Percentiles rank a stretch among this genome's conserved stretches.
These are phyloP conservation scores for Ganoderma lingzhi DNA, from an alignment of 1,284 basidiomycete species.

Conservation along the genomic window DNA sequence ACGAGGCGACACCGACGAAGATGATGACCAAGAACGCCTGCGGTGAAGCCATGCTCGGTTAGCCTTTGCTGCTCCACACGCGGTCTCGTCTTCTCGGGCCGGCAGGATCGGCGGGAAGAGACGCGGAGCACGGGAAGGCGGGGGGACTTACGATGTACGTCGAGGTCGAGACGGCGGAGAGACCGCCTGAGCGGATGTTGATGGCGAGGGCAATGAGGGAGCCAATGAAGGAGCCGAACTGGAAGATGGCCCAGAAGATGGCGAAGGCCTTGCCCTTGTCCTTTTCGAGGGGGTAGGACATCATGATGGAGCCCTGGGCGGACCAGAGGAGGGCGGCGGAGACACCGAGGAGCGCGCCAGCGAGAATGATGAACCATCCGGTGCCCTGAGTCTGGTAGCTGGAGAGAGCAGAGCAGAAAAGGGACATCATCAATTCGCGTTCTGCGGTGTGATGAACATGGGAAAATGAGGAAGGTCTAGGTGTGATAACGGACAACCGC, in stretches of 20 bases:
- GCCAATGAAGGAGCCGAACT: conserved; percentile 59
- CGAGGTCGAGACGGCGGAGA: conserved; percentile 46
- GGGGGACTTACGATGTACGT: conserved; percentile 46
- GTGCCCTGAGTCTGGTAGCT: conserved; percentile 48
- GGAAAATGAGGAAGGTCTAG: not conserved
- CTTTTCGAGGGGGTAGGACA: conserved; percentile 64
- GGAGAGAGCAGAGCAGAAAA: not conserved
- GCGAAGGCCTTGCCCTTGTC: conserved; percentile 58
- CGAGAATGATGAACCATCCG: conserved; percentile 57
- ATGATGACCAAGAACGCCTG: conserved; percentile 52
- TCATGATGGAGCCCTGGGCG: conserved; percentile 64
- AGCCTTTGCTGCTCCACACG: not conserved
- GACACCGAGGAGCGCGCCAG: conserved; percentile 63
- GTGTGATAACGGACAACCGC: not conserved
- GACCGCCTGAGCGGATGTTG: conserved; percentile 44
- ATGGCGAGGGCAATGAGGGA: conserved; percentile 57
- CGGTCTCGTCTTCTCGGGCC: not conserved
- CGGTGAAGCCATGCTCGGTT: not conserved
- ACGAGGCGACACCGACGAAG: conserved; percentile 48
- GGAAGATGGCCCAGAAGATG: conserved; percentile 65
- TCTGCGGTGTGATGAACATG: not conserved
- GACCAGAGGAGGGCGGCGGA: conserved; percentile 70
- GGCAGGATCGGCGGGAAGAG: not conserved
- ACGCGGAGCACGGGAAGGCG: not conserved
- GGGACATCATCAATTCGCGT: not conserved